Percentiles rank a stretch among this genome's conserved stretches.
phyloP scores from a whole-genome alignment of 164 flowering plant genomes.

The Macadamia integrifolia region DNA sequence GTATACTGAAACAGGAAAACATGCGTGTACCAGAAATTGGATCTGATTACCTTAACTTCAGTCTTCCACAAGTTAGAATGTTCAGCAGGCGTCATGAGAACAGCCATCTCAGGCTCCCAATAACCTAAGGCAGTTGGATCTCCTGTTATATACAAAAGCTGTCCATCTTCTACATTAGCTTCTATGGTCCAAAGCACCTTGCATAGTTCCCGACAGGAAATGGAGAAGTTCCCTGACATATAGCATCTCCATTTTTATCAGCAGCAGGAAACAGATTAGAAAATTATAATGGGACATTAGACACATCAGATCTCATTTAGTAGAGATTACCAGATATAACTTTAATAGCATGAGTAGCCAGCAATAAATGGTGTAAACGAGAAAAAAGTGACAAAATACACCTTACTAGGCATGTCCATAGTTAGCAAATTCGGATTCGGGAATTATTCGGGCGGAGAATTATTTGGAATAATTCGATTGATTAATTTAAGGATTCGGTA shows the following conservation, averaged over 20 bases:
- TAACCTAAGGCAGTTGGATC: conserved; percentile 48
- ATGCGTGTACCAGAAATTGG: neutral
- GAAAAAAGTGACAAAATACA: neutral
- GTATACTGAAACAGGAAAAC: too few relatives aligned
- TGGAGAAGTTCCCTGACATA: conserved; percentile 27
- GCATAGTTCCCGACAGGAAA: conserved; percentile 23
- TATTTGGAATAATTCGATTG: too few relatives aligned
- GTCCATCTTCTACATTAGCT: conserved; percentile 56
- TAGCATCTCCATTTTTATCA: conserved; percentile 9
- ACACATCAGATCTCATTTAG: too few relatives aligned
- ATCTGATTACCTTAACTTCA: conserved; percentile 42
- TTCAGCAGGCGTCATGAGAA: conserved; percentile 50
- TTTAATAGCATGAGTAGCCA: neutral
- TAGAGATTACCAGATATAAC: too few relatives aligned
- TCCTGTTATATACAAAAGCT: conserved; percentile 53
- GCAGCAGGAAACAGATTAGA: conserved; percentile 5
- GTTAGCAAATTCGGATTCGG: too few relatives aligned
- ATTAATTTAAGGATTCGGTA: too few relatives aligned
- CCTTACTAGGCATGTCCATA: neutral
- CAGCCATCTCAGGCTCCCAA: conserved; percentile 61
- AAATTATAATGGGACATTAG: neutral
- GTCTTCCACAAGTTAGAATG: conserved; percentile 56
- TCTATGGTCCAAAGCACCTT: conserved; percentile 51
- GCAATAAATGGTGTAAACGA: neutral
- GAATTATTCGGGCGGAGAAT: too few relatives aligned